Evolutionary conservation across 2,329 filamentous ascomycete genomes (phyloP).

Genomic region (Bipolaris victoriae): DNA sequence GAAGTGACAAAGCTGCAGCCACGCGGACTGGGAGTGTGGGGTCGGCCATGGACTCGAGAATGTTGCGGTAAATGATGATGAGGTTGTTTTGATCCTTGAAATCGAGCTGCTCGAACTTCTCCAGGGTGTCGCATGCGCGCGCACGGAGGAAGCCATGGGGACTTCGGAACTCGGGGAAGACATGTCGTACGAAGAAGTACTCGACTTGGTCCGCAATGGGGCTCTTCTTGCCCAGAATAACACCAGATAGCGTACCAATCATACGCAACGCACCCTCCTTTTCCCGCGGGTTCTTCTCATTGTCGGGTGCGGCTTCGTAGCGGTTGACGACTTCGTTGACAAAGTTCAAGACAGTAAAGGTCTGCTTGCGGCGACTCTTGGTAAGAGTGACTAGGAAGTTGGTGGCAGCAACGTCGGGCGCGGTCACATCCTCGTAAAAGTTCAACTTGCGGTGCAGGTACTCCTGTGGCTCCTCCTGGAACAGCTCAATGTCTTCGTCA

Average conservation of each 20-base stretch:
- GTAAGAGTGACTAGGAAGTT: constrained; percentile 96
- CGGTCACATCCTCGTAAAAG: constrained; percentile 95
- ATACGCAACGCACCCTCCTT: constrained; percentile 97
- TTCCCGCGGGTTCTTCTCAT: constrained; percentile 90
- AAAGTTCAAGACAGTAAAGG: constrained; percentile 91
- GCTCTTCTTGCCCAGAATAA: constrained; percentile 97
- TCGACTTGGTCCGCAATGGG: constrained; percentile 97
- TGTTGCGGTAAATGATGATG: constrained; percentile 94
- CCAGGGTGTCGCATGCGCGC: constrained; percentile 93
- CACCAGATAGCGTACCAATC: constrained; percentile 92
- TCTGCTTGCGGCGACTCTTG: constrained; percentile 93
- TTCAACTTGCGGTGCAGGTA: constrained; percentile 97
- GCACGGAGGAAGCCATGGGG: constrained; percentile 90
- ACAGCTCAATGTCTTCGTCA: constrained; percentile 90
- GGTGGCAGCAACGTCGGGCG: constrained; percentile 92
- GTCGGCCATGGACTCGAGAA: constrained; percentile 96
- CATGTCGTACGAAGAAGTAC: constrained; percentile 97
- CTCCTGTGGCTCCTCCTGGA: constrained; percentile 92
- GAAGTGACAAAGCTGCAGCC: constrained; percentile 89
- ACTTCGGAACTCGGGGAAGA: constrained; percentile 97
- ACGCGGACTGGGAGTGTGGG: constrained; percentile 91
- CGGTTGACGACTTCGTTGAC: constrained; percentile 94
- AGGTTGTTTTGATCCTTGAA: constrained; percentile 97
- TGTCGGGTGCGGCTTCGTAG: constrained; percentile 82
- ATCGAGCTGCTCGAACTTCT: constrained; percentile 96